Percentiles rank a stretch among this genome's conserved stretches.
These are phyloP conservation scores for Cynara cardunculus DNA, from an alignment of 129 eudicot genomes.

Conservation along the genomic window DNA sequence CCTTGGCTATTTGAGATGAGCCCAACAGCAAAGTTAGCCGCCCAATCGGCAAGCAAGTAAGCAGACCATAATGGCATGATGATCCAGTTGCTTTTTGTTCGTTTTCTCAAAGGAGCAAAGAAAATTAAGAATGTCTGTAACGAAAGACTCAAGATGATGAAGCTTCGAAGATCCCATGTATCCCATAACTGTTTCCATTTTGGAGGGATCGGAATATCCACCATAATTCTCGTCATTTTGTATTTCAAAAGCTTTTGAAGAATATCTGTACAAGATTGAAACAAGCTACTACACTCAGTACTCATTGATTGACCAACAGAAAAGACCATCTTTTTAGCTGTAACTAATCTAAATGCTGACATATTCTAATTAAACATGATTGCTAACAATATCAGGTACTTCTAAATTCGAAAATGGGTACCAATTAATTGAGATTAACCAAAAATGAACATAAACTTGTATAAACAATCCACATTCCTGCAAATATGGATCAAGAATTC, in stretches of 20 bases:
- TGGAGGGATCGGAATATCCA: constrained; percentile 10
- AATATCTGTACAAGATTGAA: background rate
- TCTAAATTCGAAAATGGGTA: no score
- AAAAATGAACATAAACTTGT: background rate
- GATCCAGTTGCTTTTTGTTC: constrained; percentile 17
- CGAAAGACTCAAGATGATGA: constrained; percentile 43
- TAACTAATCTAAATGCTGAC: background rate
- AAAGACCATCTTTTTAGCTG: background rate
- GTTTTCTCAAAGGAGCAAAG: constrained; percentile 37
- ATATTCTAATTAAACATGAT: no score
- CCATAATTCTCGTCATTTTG: constrained; percentile 20
- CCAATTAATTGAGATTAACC: background rate
- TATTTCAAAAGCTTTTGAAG: background rate
- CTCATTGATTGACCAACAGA: no score
- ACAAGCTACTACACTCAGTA: background rate
- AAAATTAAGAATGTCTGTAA: constrained; percentile 39
- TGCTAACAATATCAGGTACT: background rate
- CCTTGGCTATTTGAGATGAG: constrained; percentile 44
- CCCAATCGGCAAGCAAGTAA: constrained; percentile 54
- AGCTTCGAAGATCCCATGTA: constrained; percentile 33
- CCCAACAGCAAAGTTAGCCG: constrained; percentile 49
- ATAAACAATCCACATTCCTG: background rate
- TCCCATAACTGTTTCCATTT: constrained; percentile 39
- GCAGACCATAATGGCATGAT: constrained; percentile 52
- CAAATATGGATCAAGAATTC: background rate